phyloP scores from a whole-genome alignment of 495 filamentous ascomycete genomes.

The Friedmanniomyces simplex region DNA sequence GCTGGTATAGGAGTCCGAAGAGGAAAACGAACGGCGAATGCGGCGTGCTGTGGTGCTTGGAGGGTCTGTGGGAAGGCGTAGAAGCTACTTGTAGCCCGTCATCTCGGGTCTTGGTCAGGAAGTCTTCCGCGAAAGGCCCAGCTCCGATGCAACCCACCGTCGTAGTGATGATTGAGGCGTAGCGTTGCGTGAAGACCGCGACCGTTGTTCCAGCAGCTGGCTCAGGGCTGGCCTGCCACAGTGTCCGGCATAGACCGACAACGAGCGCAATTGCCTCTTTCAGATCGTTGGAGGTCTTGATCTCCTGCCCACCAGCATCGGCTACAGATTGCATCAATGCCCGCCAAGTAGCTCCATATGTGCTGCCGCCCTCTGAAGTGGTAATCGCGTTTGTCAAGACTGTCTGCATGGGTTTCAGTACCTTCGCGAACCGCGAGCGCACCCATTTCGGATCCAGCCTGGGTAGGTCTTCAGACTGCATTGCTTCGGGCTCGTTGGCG shows the following conservation, averaged over 20 bases:
- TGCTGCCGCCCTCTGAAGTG: neutral
- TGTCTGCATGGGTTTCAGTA: conserved; percentile 55
- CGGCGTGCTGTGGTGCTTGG: conserved; percentile 19
- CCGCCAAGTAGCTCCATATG: conserved; percentile 40
- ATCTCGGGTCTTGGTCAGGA: conserved; percentile 31
- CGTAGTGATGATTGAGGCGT: conserved; percentile 47
- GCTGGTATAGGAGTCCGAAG: conserved; percentile 9
- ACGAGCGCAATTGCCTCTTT: conserved; percentile 66
- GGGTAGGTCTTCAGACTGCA: conserved; percentile 64
- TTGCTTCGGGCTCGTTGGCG: conserved; percentile 32
- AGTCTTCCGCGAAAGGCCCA: conserved; percentile 70
- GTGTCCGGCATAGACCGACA: conserved; percentile 51
- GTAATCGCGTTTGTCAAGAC: conserved; percentile 42
- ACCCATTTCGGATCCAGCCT: conserved; percentile 77
- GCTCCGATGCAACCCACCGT: conserved; percentile 57
- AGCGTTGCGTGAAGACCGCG: conserved; percentile 37
- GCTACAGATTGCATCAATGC: conserved; percentile 58
- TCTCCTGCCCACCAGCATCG: conserved; percentile 74
- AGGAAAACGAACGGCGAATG: conserved; percentile 27
- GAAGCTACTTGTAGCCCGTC: conserved; percentile 26
- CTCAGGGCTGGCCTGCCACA: conserved; percentile 45
- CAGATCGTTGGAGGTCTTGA: conserved; percentile 76
- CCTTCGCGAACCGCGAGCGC: conserved; percentile 50
- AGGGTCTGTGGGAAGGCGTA: conserved; percentile 29
- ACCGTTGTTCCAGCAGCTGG: conserved; percentile 27